Percentiles rank a stretch among this genome's conserved stretches.
Conservation (phyloP, 2,329 filamentous ascomycete genomes). For the Arthrobotrys musiformis region DNA sequence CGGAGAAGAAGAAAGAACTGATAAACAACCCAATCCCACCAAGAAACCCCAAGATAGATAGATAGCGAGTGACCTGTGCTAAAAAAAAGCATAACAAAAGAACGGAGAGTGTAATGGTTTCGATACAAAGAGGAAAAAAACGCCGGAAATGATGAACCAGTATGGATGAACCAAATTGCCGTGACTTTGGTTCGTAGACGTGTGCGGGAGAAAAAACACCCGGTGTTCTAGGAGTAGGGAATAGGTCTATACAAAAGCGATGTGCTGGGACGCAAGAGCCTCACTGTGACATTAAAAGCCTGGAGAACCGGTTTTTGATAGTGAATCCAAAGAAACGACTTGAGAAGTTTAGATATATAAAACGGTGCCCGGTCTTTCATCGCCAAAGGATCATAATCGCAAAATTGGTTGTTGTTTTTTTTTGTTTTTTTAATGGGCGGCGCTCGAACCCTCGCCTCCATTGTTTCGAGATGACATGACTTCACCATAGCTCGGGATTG, state of each 20-base stretch:
- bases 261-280: slow-evolving; percentile 3
- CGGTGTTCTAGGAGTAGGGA: slow-evolving; percentile 38
- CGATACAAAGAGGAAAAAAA: slow-evolving; percentile 23
- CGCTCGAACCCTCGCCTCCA: slow-evolving; percentile 36
- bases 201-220: slow-evolving; percentile 23
- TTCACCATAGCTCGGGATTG: slow-evolving; percentile 52
- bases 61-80: slow-evolving; percentile 38
- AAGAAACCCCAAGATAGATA: slow-evolving; percentile 9
- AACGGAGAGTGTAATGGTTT: slow-evolving; percentile 28
- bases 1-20: slow-evolving; percentile 5
- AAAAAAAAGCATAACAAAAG: slow-evolving; percentile 29
- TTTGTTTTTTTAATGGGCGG: neutral
- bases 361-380: neutral
- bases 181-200: slow-evolving; percentile 42
- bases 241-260: slow-evolving; percentile 50
- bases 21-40: slow-evolving; percentile 40
- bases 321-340: neutral
- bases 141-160: slow-evolving; percentile 41
- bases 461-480: slow-evolving; percentile 46
- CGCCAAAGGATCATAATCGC: neutral
- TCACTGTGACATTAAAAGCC: slow-evolving; percentile 18
- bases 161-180: slow-evolving; percentile 35
- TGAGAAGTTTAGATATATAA: neutral
- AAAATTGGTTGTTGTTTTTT: slow-evolving; percentile 1
- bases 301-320: neutral